Conservation (phyloP, 225 moss, liverwort and hornwort species). For the Bryum argenteum region DNA sequence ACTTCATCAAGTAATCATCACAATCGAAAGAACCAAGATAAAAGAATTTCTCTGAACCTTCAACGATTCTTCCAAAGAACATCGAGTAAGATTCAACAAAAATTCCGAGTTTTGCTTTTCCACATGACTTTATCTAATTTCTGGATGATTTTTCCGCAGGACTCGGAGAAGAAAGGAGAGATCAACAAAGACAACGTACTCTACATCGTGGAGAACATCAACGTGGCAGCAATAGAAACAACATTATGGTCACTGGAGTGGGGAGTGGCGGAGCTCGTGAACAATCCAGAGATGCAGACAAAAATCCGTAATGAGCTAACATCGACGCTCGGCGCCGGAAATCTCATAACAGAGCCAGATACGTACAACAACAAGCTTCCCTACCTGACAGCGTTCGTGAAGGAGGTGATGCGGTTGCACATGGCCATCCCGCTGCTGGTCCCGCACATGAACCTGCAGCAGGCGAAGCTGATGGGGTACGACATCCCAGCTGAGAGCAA, state of each 20-base stretch:
- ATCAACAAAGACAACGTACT: slow-evolving; percentile 51
- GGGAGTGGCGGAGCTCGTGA: slow-evolving; percentile 76
- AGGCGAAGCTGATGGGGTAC: slow-evolving; percentile 50
- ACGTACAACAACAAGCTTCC: slow-evolving; percentile 48
- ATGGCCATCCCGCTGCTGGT: slow-evolving; percentile 56
- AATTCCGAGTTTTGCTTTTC: too few species aligned
- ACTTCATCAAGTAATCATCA: neutral
- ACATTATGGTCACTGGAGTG: slow-evolving; percentile 80
- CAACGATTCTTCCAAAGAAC: neutral
- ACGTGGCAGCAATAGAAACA: slow-evolving; percentile 71
- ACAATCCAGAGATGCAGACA: slow-evolving; percentile 56
- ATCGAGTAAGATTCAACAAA: too few species aligned
- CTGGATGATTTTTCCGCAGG: slow-evolving; percentile 5
- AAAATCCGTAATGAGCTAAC: slow-evolving; percentile 53
- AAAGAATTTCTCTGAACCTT: neutral
- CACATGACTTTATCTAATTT: neutral
- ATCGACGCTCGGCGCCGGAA: slow-evolving; percentile 47
- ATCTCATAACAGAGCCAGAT: slow-evolving; percentile 62
- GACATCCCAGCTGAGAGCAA: slow-evolving; percentile 63
- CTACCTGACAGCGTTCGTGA: slow-evolving; percentile 47
- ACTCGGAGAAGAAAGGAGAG: slow-evolving; percentile 47
- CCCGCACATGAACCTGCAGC: slow-evolving; percentile 52
- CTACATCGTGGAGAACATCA: slow-evolving; percentile 61
- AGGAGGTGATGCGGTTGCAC: slow-evolving; percentile 53
- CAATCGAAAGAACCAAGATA: neutral